These are phyloP conservation scores for Curvularia eragrostidis DNA, from an alignment of 2,329 filamentous ascomycete species.

Conservation along the genomic window DNA sequence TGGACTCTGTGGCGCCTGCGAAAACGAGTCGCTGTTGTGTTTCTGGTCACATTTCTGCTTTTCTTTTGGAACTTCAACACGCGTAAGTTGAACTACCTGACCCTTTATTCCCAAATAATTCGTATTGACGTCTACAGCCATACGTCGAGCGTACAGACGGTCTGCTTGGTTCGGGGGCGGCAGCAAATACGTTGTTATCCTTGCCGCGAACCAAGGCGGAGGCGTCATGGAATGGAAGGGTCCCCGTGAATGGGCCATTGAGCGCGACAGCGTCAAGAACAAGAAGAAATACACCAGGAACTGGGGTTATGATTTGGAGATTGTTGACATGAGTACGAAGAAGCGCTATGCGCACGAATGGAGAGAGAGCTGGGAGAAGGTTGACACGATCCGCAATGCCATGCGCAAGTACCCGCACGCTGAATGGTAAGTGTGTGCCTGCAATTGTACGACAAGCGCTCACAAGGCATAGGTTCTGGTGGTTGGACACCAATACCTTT, in stretches of 20 bases:
- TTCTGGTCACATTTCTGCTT: conserved; percentile 67
- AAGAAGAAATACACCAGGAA: conserved; percentile 84
- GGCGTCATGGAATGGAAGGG: conserved; percentile 99
- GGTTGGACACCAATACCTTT: conserved; percentile 96
- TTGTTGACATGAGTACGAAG: conserved; percentile 98
- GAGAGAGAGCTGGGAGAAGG: conserved; percentile 99
- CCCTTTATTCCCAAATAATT: not conserved
- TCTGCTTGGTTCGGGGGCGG: conserved; percentile 80
- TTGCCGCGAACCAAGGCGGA: conserved; percentile 91
- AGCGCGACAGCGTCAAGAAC: conserved; percentile 93
- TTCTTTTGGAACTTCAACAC: conserved; percentile 71
- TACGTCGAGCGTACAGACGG: conserved; percentile 71
- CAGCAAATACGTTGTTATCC: conserved; percentile 89
- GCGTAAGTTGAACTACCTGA: conserved; percentile 64
- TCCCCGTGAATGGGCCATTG: conserved; percentile 95
- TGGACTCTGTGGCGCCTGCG: conserved; percentile 70
- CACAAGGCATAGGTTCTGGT: conserved; percentile 86
- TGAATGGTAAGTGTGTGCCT: conserved; percentile 76
- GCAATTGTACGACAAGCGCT: conserved; percentile 22
- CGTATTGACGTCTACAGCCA: conserved; percentile 53
- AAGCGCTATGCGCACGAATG: conserved; percentile 98
- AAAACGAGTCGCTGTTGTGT: conserved; percentile 65
- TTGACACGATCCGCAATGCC: conserved; percentile 86
- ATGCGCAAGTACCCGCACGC: conserved; percentile 94
- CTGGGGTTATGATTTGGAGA: conserved; percentile 96